Evolutionary conservation across 169 alveolate species (phyloP), one percentile per base, ranked within the genome.

Genomic region (Eimeria brunetti): DNA sequence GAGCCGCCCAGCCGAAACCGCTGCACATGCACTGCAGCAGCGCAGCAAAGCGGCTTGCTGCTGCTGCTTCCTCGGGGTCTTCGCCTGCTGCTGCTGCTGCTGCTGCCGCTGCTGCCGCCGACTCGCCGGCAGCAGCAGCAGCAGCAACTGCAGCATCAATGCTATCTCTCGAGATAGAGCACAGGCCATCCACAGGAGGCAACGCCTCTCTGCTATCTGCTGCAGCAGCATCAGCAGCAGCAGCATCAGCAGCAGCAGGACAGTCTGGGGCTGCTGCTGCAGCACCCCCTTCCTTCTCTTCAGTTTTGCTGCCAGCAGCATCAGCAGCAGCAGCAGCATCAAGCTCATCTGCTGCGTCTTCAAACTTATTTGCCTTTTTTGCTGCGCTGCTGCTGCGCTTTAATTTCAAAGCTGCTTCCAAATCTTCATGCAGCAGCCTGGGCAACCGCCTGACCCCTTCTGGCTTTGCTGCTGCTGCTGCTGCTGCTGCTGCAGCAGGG

Each of bases 21-120:
- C 89, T 49, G 71, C 71, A 81, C 89, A 81, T 51, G 36, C 89
- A 81, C 62, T 71, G 89, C 71, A 81, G 71, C 46, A 81, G 89
- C 2, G 73, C 46, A 27, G 73, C 89, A 46, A 81, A 81, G 6
- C 89, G 89, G 84, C 71, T 56, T 33, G 83, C 89, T 36, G 84
- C 89, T 41, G 64, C 81, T 58, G 89, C 95, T 46, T 75, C 91
- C 91, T 58, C 78, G 53, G 80, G 60, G 60, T 36, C 78, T 38
- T 38, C 91, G 24, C 80, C 53, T 1, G 91, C 80, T 85, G 80
- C 91, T 33, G 80, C 78, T 18, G 58, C 91, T 85, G 62, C 78
- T n/a, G 67, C 90, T 9, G 62, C 90, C 27, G 58, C 90, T n/a
- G 90, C 86, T 4, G 51, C 91, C 4, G 44, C 41, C 33, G 30